Evolutionary conservation across 2,329 filamentous ascomycete species (phyloP).

Genomic region (Shiraia sp.): DNA sequence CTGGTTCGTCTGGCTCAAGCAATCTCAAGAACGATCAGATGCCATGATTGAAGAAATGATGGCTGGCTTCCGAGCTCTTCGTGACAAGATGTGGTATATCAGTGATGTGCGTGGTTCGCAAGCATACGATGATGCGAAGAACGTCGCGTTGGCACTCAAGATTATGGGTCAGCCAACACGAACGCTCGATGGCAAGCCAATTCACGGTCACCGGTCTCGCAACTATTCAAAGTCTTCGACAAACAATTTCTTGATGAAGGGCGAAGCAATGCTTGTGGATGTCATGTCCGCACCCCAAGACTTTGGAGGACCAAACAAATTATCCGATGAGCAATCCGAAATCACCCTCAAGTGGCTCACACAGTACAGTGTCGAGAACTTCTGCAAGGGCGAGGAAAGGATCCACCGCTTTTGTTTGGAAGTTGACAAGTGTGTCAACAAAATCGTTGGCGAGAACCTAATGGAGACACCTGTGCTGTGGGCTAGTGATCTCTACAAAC

Average conservation of each 20-base stretch:
- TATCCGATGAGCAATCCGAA: slow-evolving; percentile 93
- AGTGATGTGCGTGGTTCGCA: slow-evolving; percentile 90
- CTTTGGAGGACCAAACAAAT: slow-evolving; percentile 89
- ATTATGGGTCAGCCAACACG: slow-evolving; percentile 73
- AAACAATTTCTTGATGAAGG: slow-evolving; percentile 71
- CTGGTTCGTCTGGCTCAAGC: slow-evolving; percentile 82
- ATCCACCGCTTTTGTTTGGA: slow-evolving; percentile 94
- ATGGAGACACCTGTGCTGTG: slow-evolving; percentile 85
- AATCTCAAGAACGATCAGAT: slow-evolving; percentile 78
- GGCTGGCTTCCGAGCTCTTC: slow-evolving; percentile 70
- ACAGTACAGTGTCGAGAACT: slow-evolving; percentile 82
- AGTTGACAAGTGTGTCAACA: slow-evolving; percentile 81
- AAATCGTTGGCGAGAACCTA: slow-evolving; percentile 82
- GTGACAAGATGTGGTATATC: slow-evolving; percentile 99
- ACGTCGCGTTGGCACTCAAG: slow-evolving; percentile 84
- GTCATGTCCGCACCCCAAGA: slow-evolving; percentile 80
- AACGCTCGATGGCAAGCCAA: slow-evolving; percentile 44
- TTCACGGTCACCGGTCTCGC: slow-evolving; percentile 46
- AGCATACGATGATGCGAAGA: slow-evolving; percentile 82
- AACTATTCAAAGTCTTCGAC: slow-evolving; percentile 51
- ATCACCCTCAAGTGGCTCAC: slow-evolving; percentile 82
- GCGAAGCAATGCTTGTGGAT: slow-evolving; percentile 84
- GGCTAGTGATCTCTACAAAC: slow-evolving; percentile 85
- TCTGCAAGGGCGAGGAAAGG: slow-evolving; percentile 91
- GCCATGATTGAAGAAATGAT: slow-evolving; percentile 75